phyloP scores from a whole-genome alignment of 495 filamentous ascomycete species.

The Tuber brumale region DNA sequence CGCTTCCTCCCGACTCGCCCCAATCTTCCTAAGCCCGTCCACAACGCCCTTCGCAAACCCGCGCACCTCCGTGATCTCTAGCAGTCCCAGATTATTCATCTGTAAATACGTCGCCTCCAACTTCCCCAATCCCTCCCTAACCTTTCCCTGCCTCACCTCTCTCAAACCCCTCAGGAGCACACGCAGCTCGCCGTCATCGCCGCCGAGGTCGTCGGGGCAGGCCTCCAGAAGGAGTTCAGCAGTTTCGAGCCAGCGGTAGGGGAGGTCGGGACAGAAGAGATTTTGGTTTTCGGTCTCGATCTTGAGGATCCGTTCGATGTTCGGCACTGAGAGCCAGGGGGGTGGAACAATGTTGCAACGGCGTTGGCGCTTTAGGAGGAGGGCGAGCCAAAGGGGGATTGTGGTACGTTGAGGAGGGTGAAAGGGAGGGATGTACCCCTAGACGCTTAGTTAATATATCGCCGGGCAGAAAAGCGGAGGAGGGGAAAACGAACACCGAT shows the following conservation, averaged over 20 bases:
- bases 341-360: constrained; percentile 91
- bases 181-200: constrained; percentile 46
- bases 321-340: constrained; percentile 70
- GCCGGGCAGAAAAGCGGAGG: not conserved
- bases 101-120: constrained; percentile 56
- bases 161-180: constrained; percentile 72
- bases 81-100: constrained; percentile 77
- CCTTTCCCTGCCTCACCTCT: constrained; percentile 84
- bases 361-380: constrained; percentile 89
- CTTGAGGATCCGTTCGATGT: constrained; percentile 67
- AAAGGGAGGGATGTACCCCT: constrained; percentile 74
- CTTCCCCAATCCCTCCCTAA: constrained; percentile 63
- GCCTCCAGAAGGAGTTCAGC: constrained; percentile 76
- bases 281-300: constrained; percentile 64
- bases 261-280: constrained; percentile 72
- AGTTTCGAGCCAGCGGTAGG: constrained; percentile 91
- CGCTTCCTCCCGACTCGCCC: constrained; percentile 52
- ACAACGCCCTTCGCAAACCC: constrained; percentile 79
- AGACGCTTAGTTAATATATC: constrained; percentile 15
- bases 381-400: constrained; percentile 92
- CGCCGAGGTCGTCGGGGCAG: constrained; percentile 79
- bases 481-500: constrained; percentile 61
- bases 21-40: constrained; percentile 71
- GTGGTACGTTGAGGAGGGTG: constrained; percentile 72
- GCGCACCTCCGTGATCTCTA: constrained; percentile 84